Base-by-base conservation (phyloP, 257 asterid species). In the Rhazya stricta region DNA sequence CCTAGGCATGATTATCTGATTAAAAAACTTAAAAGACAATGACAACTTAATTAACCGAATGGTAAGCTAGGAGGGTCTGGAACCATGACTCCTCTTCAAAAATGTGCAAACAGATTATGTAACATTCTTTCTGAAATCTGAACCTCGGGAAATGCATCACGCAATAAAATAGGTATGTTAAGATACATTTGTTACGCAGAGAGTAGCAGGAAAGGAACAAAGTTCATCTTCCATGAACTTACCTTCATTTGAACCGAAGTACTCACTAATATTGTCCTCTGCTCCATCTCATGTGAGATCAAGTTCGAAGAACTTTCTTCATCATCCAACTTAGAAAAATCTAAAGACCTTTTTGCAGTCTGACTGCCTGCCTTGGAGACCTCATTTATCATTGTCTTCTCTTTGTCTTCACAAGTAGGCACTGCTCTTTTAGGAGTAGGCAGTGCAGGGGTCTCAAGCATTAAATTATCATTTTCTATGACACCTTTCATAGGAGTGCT, bases 371-470 rank as follows among this genome's bases (percentile, higher is more conserved):
- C 84, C 74, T 72, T 80, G 81, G 76, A 54, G 32, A 68, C 74
- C 79, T 89, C 90, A 85, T 81, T 83, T 56, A 78, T 57, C 51
- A 79, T 67, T 23, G 72, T 80, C 86, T 85, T 90, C 84, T 39
- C 79, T 75, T 83, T 86, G 72, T 82, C 92, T 84, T 91, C 97
- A 39, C 86, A 85, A 18, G 89, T 86, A 51, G 88, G 88, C 45
- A 75, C 78, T 23, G 89, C 75, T 74, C 96, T 91, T 85, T 80
- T 79, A 27, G 98, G 97, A 50, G 97, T 88, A 62, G 83, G 78
- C 45, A 82, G 91, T 51, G 80, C 84, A 78, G 98, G 97, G 67
- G 97, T 94, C 74, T 79, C 96, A 68, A 91, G 86, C 67, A 71
- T 50, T 69, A 87, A 46, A 67, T 77, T 63, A 72, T 63, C 81